Base-by-base conservation (phyloP, 2,329 filamentous ascomycete genomes). In the Fusarium keratoplasticum region DNA sequence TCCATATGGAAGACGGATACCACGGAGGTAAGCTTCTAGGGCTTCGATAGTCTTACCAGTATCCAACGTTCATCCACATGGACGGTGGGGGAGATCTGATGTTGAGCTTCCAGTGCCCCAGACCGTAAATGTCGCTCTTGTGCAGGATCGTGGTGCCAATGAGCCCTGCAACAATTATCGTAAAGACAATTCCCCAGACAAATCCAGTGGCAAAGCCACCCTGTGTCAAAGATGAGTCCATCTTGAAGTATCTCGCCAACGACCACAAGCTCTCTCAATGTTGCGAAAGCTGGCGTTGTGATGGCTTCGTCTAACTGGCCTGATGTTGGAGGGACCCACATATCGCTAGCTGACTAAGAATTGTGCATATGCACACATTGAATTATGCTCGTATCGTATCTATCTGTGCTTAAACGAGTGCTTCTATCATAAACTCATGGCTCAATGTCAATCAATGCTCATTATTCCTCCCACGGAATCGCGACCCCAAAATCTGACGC, bases 61-160 rank as follows among this genome's bases (percentile, higher is more conserved):
- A 90, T 0, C 89, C 89, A 81, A 91, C 86, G 66, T 90, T 91
- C 88, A 91, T 91, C 89, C 89, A 91, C 88, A 90, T 89, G n/a
- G 83, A 84, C 6, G 78, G 75, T 3, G 85, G 81, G 1, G 86
- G 85, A 1, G 87, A 77, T 20, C 83, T 80, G 25, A 89, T 71
- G 73, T 90, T 89, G 58, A 90, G 84, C 69, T 88, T 85, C 71
- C 87, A 89, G 82, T 90, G 89, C 20, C 88, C 86, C 8, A 90
- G 80, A 1, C 86, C 85, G 71, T 90, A 90, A 14, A 80, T 69
- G 59, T 82, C 80, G 54, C 75, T 78, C 57, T 64, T 77, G 6
- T 77, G 78, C 38, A 83, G 63, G 16, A 77, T 59, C 0, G 68
- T 54, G 2, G 78, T 57, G 4, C 74, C 71, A 5, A 71, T 35